These are phyloP conservation scores for Diospyros lotus DNA, from an alignment of 148 eudicot species.

Conservation along the genomic window DNA sequence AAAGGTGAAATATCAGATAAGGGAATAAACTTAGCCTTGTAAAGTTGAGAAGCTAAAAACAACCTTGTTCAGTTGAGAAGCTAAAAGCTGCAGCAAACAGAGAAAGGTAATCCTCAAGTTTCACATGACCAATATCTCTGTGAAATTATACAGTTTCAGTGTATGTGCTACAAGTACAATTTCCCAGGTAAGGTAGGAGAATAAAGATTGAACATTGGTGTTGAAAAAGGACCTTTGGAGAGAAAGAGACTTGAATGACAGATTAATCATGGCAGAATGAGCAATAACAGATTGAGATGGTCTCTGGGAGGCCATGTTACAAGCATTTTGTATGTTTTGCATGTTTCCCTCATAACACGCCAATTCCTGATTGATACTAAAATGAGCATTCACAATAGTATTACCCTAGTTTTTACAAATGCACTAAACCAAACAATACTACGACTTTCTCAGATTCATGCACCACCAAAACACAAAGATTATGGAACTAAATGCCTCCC, in stretches of 20 bases:
- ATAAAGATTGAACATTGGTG: conserved; percentile 35
- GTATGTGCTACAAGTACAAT: neutral
- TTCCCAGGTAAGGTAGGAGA: conserved; percentile 31
- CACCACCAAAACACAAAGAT: conserved; percentile 52
- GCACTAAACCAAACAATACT: neutral
- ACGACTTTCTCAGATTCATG: conserved; percentile 40
- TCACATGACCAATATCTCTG: neutral
- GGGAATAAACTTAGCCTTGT: conserved; percentile 33
- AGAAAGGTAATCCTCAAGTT: conserved; percentile 30
- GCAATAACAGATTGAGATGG: conserved; percentile 56
- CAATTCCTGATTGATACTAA: neutral
- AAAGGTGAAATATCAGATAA: conserved; percentile 23
- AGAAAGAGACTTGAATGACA: conserved; percentile 54
- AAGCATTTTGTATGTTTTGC: conserved; percentile 48
- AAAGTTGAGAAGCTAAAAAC: conserved; percentile 35
- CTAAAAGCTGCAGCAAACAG: conserved; percentile 42
- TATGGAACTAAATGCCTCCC: conserved; percentile 59
- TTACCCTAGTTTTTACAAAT: neutral
- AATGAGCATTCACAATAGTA: neutral
- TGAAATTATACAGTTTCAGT: neutral
- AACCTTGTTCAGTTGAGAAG: conserved; percentile 38
- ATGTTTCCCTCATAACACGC: neutral
- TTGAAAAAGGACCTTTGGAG: conserved; percentile 27
- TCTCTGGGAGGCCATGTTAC: conserved; percentile 54
- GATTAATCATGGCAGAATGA: conserved; percentile 61